These are phyloP conservation scores for Dendrobium huoshanense DNA, from an alignment of 106 monocot genomes.

Conservation along the genomic window DNA sequence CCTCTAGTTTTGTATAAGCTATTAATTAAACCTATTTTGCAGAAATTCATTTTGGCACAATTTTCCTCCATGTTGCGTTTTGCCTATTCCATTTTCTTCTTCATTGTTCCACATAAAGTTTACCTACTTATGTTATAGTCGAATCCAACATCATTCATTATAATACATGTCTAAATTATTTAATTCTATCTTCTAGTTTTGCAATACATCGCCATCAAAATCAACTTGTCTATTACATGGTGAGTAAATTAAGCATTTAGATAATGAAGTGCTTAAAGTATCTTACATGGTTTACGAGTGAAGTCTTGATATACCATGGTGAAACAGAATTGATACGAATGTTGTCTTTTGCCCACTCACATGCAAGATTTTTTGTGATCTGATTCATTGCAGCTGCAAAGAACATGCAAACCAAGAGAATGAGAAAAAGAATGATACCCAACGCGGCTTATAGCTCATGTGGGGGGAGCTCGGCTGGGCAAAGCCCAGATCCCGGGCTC, in stretches of 20 bases:
- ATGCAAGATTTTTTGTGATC: slow-evolving; percentile 50
- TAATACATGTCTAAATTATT: too few relatives aligned
- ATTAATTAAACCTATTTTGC: too few relatives aligned
- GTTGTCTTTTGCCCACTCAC: slow-evolving; percentile 67
- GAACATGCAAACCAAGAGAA: background rate
- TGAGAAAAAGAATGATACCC: background rate
- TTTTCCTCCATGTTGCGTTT: too few relatives aligned
- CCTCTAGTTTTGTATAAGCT: too few relatives aligned
- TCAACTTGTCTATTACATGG: background rate
- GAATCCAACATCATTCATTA: too few relatives aligned
- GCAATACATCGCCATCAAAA: background rate
- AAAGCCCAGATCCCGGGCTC: too few relatives aligned
- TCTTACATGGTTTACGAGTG: background rate
- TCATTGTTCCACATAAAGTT: too few relatives aligned
- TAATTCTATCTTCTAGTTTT: background rate
- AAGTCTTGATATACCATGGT: slow-evolving; percentile 48
- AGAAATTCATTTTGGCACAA: too few relatives aligned
- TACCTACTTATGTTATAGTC: too few relatives aligned
- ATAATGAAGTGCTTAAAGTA: background rate
- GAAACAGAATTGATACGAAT: slow-evolving; percentile 48
- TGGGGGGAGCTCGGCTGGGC: too few relatives aligned
- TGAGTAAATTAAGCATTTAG: background rate
- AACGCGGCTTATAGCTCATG: too few relatives aligned
- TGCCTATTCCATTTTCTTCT: too few relatives aligned
- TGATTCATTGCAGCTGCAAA: slow-evolving; percentile 51